Conservation (phyloP, 305 asterid genomes). For the Fraxinus platypoda region DNA sequence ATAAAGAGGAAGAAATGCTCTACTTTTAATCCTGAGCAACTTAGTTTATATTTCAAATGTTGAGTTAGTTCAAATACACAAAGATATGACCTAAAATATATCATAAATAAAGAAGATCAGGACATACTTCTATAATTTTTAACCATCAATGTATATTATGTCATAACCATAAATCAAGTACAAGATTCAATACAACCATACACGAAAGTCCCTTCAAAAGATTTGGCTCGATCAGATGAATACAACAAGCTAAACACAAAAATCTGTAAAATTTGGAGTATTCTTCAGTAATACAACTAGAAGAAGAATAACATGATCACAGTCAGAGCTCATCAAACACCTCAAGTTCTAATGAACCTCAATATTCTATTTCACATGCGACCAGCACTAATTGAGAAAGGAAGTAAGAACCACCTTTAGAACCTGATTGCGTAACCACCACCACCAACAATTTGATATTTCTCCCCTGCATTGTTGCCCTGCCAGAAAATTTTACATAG, state of each 20-base stretch:
- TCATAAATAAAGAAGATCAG: neutral
- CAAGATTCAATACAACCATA: neutral
- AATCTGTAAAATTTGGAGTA: neutral
- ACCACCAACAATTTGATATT: conserved; percentile 78
- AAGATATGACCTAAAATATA: neutral
- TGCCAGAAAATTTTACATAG: conserved; percentile 32
- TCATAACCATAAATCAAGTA: neutral
- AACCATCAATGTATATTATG: neutral
- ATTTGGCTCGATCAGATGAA: conserved; percentile 7
- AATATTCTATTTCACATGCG: conserved; percentile 9
- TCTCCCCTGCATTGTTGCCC: conserved; percentile 71
- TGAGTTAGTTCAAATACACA: neutral
- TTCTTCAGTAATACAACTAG: neutral
- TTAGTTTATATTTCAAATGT: neutral
- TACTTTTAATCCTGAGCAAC: neutral
- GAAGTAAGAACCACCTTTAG: conserved; percentile 53
- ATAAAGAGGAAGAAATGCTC: neutral
- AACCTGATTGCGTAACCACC: conserved; percentile 56
- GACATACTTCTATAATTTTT: neutral
- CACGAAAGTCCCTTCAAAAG: neutral
- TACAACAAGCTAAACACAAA: neutral
- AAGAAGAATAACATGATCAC: neutral
- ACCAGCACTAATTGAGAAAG: neutral
- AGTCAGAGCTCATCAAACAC: conserved; percentile 13
- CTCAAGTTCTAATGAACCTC: neutral